These are phyloP conservation scores for Pseudonitzschia pungens DNA, from an alignment of 108 stramenopile genomes.

Conservation along the genomic window DNA sequence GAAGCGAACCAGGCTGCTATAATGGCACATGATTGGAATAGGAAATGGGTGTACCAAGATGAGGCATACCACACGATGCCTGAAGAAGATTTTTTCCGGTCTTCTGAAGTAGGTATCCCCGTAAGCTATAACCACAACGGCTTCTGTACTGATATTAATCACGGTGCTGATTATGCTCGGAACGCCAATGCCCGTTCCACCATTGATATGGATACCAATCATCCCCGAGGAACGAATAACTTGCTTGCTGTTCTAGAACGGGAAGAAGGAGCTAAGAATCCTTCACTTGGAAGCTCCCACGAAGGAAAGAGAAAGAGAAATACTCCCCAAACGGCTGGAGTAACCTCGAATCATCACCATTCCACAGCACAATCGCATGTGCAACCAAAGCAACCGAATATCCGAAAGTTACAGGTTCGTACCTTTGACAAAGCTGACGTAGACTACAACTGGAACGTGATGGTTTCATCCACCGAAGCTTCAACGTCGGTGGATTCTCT, in stretches of 20 bases:
- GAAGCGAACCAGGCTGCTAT: constrained; percentile 30
- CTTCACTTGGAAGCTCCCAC: constrained; percentile 7
- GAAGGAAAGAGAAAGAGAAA: not conserved
- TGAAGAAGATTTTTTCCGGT: constrained; percentile 21
- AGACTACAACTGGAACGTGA: not conserved
- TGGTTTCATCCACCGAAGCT: constrained; percentile 14
- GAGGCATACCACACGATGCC: constrained; percentile 35
- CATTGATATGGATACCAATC: not conserved
- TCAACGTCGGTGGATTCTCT: not conserved
- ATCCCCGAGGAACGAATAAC: not conserved
- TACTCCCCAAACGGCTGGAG: not conserved
- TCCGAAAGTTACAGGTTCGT: not conserved
- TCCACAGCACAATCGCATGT: not conserved
- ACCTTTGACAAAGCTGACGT: not conserved
- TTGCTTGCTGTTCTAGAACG: constrained; percentile 3
- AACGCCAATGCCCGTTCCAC: no score
- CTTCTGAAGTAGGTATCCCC: not conserved
- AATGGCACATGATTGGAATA: constrained; percentile 48
- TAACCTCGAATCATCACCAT: not conserved
- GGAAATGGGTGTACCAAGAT: constrained; percentile 45
- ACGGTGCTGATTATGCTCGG: not conserved
- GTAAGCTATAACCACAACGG: not conserved
- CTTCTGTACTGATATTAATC: not conserved
- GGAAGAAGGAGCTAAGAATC: constrained; percentile 29
- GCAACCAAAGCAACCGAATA: not conserved